Evolutionary conservation across 768 basidiomycete genomes (phyloP).

Genomic region (Russula virescens): DNA sequence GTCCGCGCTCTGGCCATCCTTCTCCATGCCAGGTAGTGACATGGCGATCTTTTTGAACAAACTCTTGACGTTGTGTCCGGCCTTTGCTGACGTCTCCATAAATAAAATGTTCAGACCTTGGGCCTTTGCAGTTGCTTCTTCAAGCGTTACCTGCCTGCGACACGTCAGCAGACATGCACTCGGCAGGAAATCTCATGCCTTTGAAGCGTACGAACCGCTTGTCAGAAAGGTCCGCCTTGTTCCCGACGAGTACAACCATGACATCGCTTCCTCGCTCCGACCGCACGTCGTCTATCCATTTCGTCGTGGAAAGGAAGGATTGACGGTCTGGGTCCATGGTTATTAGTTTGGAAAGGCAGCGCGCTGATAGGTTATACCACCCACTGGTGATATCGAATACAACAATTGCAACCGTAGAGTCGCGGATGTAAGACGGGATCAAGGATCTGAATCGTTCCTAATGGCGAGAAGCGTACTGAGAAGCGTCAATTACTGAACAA

Average conservation of each 20-base stretch:
- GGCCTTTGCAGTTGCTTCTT: conserved; percentile 90
- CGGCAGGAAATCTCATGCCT: not conserved
- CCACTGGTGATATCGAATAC: conserved; percentile 98
- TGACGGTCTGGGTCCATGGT: conserved; percentile 63
- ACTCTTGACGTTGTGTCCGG: conserved; percentile 98
- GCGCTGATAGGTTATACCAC: conserved; percentile 29
- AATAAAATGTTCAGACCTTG: conserved; percentile 93
- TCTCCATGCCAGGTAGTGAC: conserved; percentile 95
- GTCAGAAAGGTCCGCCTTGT: conserved; percentile 98
- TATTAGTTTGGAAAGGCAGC: not conserved
- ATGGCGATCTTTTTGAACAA: conserved; percentile 99
- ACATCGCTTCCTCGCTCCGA: conserved; percentile 97
- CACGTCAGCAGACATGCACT: not conserved
- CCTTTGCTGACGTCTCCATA: conserved; percentile 99
- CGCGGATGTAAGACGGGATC: conserved; percentile 98
- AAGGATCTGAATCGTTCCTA: conserved; percentile 96
- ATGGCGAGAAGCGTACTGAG: conserved; percentile 1
- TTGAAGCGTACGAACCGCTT: conserved; percentile 65
- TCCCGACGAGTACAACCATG: conserved; percentile 96
- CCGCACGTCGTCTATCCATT: conserved; percentile 99
- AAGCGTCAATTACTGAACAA: not conserved
- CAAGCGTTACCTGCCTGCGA: conserved; percentile 92
- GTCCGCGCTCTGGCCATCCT: conserved; percentile 52
- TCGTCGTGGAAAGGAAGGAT: conserved; percentile 96
- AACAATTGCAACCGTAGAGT: conserved; percentile 97